A percentile compares a stretch with the other conserved stretches of the same genome.
These are phyloP conservation scores for Beauveria sp. DNA, from an alignment of 2,329 filamentous ascomycete genomes.

Conservation along the genomic window DNA sequence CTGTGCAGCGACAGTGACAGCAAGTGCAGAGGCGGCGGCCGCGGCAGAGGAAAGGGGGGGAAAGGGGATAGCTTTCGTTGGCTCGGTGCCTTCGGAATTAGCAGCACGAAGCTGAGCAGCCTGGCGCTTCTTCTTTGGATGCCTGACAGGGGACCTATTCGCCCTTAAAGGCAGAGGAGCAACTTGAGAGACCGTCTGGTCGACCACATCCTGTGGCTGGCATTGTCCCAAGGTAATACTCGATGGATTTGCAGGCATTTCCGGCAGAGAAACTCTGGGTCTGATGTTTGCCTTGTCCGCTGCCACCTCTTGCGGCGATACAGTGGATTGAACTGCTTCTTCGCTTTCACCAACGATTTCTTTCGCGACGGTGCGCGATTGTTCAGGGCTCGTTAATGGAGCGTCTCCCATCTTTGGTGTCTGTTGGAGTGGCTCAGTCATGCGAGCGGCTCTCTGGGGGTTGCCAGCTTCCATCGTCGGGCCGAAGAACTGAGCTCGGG, in stretches of 20 bases:
- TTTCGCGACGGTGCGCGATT: not conserved
- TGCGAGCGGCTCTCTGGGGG: not conserved
- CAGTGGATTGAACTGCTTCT: not conserved
- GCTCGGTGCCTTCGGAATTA: not conserved
- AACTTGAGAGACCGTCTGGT: not conserved
- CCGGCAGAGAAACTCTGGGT: not conserved
- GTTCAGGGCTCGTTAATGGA: not conserved
- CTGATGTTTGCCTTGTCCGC: not conserved
- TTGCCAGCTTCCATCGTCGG: not conserved
- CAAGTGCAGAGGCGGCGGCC: not conserved
- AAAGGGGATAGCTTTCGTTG: not conserved
- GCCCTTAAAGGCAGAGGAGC: not conserved
- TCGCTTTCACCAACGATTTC: not conserved
- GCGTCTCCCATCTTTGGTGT: not conserved
- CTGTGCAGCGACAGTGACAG: not conserved
- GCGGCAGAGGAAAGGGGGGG: not conserved
- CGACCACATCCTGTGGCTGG: not conserved
- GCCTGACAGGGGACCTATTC: not conserved
- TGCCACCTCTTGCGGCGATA: not conserved
- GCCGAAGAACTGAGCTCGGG: not conserved
- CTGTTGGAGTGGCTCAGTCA: not conserved
- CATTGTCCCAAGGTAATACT: not conserved
- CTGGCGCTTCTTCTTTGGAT: not conserved
- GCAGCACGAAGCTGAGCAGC: not conserved
- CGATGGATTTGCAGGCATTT: not conserved